Conservation (phyloP, 371 early-diverging fungal genomes). For the Mortierella sp. region DNA sequence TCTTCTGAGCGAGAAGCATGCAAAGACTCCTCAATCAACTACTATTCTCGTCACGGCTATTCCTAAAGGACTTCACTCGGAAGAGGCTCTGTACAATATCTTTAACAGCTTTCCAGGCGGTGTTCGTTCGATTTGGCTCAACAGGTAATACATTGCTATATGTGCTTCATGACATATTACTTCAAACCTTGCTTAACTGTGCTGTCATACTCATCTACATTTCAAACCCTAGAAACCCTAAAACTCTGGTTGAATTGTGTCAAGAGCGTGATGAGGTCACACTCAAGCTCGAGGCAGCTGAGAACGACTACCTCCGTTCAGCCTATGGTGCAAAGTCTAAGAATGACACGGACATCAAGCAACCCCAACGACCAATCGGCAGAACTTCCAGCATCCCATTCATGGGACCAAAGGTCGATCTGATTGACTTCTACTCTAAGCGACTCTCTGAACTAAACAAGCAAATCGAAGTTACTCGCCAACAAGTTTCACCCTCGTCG, state of each 20-base stretch:
- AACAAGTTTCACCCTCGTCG: slow-evolving; percentile 32
- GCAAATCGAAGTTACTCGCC: slow-evolving; percentile 61
- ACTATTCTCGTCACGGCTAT: slow-evolving; percentile 76
- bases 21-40: slow-evolving; percentile 71
- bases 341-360: slow-evolving; percentile 14
- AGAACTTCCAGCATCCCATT: slow-evolving; percentile 64
- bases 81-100: slow-evolving; percentile 61
- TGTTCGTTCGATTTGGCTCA: slow-evolving; percentile 76
- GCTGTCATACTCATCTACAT: background rate
- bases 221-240: slow-evolving; percentile 49
- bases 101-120: slow-evolving; percentile 83
- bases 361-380: slow-evolving; percentile 68
- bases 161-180: background rate
- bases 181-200: background rate
- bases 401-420: slow-evolving; percentile 78
- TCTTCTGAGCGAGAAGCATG: slow-evolving; percentile 69
- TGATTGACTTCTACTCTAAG: slow-evolving; percentile 69
- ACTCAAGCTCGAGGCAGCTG: slow-evolving; percentile 50
- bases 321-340: slow-evolving; percentile 28
- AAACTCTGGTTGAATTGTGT: slow-evolving; percentile 66
- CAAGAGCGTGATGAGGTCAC: slow-evolving; percentile 69
- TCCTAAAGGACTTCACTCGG: slow-evolving; percentile 64
- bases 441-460: slow-evolving; percentile 68
- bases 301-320: slow-evolving; percentile 42
- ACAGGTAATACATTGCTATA: slow-evolving; percentile 60